Evolutionary conservation across 768 basidiomycete species (phyloP), one percentile per base, ranked within the genome.

Genomic region (Dioszegia aurantiaca): DNA sequence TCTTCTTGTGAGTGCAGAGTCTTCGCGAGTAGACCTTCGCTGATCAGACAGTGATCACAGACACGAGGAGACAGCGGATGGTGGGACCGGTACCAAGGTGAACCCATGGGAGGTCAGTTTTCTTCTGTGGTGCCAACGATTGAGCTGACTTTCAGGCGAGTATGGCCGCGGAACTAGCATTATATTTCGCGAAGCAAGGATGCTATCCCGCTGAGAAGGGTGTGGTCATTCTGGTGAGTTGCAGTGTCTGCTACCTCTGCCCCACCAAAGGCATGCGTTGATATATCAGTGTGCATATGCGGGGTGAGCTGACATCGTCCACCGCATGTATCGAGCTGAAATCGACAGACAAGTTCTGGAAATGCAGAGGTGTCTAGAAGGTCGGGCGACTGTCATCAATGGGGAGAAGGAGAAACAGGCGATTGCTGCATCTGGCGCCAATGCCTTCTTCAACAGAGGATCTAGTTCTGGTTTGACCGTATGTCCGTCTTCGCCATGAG

Each of bases 81-180:
- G 63, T 8, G 84, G 85, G 6, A 86, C 88, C n/a, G 82, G 83
- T 0, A 86, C 84, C 49, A 88, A 85, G 61, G 83, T 78, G 69
- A 89, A 89, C 67, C 76, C 67, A 2, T 86, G 82, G 54, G 88
- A 90, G 81, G 87, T 85, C 43, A 24, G 75, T 56, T 12, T 36
- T 4, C 39, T n/a, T n/a, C 23, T 30, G 33, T 19, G 2, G 27
- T 26, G 14, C 14, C 23, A 9, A 6, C 30, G 55, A 72, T 12
- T 3, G 9, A 26, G 43, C 43, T 44, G 43, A 44, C 23, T 3
- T 44, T 46, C 81, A 33, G 80, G 80, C 78, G 0, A 47, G 42
- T 11, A 82, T 83, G 81, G 81, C 82, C 21, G 77, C 78, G 36
- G 84, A 83, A 51, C 76, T 85, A 2, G 83, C 84, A 1, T 54